phyloP scores from a whole-genome alignment of 2,329 filamentous ascomycete genomes.

The Sordariomycetes sp. region DNA sequence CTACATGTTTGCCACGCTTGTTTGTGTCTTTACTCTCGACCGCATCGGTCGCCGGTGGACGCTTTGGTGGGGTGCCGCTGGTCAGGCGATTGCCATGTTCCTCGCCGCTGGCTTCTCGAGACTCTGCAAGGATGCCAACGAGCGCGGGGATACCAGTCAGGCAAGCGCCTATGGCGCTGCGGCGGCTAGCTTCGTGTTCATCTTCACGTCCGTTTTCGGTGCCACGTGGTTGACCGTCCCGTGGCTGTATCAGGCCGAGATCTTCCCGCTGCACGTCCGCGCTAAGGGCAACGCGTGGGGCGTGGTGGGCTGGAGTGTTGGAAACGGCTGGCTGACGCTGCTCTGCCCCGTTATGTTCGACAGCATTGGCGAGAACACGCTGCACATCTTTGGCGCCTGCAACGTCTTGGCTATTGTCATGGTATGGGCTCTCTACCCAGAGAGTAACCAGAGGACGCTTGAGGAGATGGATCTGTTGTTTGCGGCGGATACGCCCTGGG shows the following conservation, averaged over 20 bases:
- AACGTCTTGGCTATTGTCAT: constrained; percentile 27
- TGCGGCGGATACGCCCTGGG: constrained; percentile 49
- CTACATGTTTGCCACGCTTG: constrained; percentile 31
- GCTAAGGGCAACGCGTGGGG: constrained; percentile 49
- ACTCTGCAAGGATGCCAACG: constrained; percentile 25
- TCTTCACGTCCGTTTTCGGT: constrained; percentile 48
- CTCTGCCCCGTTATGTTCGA: constrained; percentile 67
- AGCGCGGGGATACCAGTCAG: constrained; percentile 20
- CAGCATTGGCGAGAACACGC: constrained; percentile 36
- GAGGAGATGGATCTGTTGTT: constrained; percentile 46
- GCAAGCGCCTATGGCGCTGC: constrained; percentile 48
- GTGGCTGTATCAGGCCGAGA: constrained; percentile 51
- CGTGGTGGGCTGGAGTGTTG: constrained; percentile 54
- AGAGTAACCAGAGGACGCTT: constrained; percentile 32
- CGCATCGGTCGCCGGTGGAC: constrained; percentile 25
- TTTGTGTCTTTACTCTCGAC: constrained; percentile 25
- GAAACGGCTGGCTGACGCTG: constrained; percentile 63
- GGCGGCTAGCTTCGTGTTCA: constrained; percentile 56
- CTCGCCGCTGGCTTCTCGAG: constrained; percentile 46
- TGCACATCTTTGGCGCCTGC: constrained; percentile 42
- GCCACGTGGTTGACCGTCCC: constrained; percentile 55
- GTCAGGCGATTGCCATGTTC: constrained; percentile 43
- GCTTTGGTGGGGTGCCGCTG: constrained; percentile 27
- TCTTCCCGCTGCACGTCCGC: constrained; percentile 50
- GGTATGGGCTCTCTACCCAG: constrained; percentile 44